These are phyloP conservation scores for Ceratobasidium theobromae DNA, from an alignment of 1,284 basidiomycete genomes.

Conservation along the genomic window DNA sequence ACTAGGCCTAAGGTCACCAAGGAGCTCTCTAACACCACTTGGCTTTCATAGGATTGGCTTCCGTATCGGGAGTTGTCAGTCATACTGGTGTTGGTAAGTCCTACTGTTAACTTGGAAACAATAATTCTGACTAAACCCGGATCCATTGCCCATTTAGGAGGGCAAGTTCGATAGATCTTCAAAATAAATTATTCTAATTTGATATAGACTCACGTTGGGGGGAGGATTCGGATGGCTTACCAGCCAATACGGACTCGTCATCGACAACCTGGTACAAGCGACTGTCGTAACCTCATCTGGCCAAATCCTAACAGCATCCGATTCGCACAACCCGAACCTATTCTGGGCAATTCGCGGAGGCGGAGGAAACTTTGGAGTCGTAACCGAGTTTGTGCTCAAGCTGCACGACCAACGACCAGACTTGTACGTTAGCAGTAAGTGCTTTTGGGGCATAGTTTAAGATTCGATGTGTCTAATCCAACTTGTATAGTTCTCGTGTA, in stretches of 20 bases:
- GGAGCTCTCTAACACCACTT: not conserved
- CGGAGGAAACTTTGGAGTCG: conserved; percentile 31
- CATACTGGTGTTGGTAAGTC: conserved; percentile 22
- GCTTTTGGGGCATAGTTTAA: not conserved
- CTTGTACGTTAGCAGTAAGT: conserved; percentile 20
- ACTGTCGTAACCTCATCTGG: conserved; percentile 59
- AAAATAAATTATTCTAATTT: not conserved
- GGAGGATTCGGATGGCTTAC: conserved; percentile 30
- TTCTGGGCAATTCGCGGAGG: conserved; percentile 55
- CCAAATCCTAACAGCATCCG: conserved; percentile 48
- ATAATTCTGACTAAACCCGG: not conserved
- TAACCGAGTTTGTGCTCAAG: conserved; percentile 28
- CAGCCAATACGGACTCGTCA: conserved; percentile 31
- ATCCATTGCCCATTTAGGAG: not conserved
- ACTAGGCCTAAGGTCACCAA: not conserved
- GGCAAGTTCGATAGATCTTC: not conserved
- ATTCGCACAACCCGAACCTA: conserved; percentile 52
- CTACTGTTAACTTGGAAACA: not conserved
- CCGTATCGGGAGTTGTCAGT: conserved; percentile 15
- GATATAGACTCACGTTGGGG: conserved; percentile 9
- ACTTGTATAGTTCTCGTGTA: not conserved
- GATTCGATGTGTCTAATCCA: not conserved
- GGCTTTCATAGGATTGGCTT: conserved; percentile 2
- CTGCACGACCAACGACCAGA: conserved; percentile 31
- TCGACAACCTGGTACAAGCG: conserved; percentile 42